These are phyloP conservation scores for Canariomyces notabilis DNA, from an alignment of 2,329 filamentous ascomycete species.

Conservation along the genomic window DNA sequence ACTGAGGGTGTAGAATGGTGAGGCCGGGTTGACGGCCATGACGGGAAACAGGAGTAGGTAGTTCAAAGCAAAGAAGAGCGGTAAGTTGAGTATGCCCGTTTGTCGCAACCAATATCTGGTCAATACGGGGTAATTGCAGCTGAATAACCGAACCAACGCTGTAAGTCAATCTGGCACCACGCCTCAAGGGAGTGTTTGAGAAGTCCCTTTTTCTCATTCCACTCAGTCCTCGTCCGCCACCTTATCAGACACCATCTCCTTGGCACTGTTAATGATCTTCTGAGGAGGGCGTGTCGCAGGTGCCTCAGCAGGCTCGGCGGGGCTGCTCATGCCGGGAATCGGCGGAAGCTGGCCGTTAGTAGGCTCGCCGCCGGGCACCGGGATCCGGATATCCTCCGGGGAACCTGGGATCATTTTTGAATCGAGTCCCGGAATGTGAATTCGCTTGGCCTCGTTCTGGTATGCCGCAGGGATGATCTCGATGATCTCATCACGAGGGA, in stretches of 20 bases:
- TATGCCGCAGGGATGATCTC: constrained; percentile 98
- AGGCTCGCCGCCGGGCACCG: constrained; percentile 54
- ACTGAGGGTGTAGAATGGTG: too few relatives aligned
- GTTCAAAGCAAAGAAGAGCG: too few relatives aligned
- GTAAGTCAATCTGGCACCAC: neutral
- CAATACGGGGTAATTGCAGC: too few relatives aligned
- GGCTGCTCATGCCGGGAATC: constrained; percentile 44
- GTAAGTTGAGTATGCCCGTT: too few relatives aligned
- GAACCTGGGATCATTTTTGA: constrained; percentile 67
- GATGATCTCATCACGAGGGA: constrained; percentile 95
- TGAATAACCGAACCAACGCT: too few relatives aligned
- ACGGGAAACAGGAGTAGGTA: too few relatives aligned
- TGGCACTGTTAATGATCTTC: constrained; percentile 46
- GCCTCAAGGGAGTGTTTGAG: neutral
- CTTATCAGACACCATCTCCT: constrained; percentile 48
- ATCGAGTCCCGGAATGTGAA: constrained; percentile 70
- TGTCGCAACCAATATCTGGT: too few relatives aligned
- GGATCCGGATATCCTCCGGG: constrained; percentile 76
- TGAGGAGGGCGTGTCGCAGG: constrained; percentile 36
- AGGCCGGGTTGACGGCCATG: too few relatives aligned
- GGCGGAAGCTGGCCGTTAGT: constrained; percentile 41
- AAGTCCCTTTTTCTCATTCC: neutral
- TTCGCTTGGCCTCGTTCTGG: constrained; percentile 89
- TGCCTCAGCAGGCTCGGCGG: constrained; percentile 38
- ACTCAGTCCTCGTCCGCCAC: constrained; percentile 50